Base-by-base conservation (phyloP, 192 early-diverging fungal genomes). In the Coemansia nantahalensis region DNA sequence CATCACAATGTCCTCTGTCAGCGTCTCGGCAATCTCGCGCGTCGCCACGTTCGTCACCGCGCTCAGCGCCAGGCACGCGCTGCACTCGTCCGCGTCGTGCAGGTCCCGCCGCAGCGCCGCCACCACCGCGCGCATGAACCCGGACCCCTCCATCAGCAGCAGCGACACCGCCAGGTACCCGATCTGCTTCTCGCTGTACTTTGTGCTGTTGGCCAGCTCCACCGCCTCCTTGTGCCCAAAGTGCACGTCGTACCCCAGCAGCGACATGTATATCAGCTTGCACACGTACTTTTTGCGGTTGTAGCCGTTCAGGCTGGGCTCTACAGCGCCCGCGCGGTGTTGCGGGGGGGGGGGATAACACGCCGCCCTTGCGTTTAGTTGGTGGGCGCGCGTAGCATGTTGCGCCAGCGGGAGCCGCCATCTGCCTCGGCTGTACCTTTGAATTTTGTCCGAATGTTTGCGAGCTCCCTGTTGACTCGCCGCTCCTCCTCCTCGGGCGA, bases 241-340 rank as follows among this genome's bases (percentile, higher is more conserved):
- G 69, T 98, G 93, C 40, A 98, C 86, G 31, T 97, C 91, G 85
- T 91, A 98, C 12, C 97, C 97, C 32, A 97, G 86, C 60, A 99
- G 90, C 56, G 94, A 96, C 92, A 99, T 99, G 80, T 98, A 99
- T 39, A 99, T 65, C 15, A 99, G 81, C 74, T 99, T 99, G 78
- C 90, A 91, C 37, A 99, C 93, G 70, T 99, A 99, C 61, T 99
- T 99, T 79, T 96, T 97, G 79, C 94, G 94, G 68, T 99, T 91
- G 80, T 98, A 98, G 26, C 97, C 95, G 71, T 90, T 94, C 50
- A 99, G 69, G 48, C 66, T 86, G 15, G 86, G 77, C 59, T 97
- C 97, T 32, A 32, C n/a, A n/a, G n/a, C n/a, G n/a, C n/a, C n/a
- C n/a, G n/a, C n/a, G n/a, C n/a, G n/a, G n/a, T n/a, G n/a, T n/a